Evolutionary conservation across 1,139 yeast genomes (phyloP).

Genomic region (Hemisphaericaspora subhashii): DNA sequence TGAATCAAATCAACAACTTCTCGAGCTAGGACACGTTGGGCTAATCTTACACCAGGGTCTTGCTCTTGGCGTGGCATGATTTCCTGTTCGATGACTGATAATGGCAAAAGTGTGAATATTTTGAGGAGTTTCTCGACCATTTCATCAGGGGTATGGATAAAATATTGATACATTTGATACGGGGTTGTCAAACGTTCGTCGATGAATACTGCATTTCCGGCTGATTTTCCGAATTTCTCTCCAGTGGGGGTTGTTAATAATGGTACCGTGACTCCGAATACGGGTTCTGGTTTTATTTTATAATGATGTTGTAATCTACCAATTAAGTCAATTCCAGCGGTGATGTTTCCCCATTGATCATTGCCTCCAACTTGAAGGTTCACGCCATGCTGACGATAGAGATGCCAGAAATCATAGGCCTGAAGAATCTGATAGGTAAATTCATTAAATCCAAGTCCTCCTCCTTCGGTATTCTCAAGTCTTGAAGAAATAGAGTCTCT

Average conservation of each 20-base stretch:
- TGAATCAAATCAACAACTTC: constrained; percentile 88
- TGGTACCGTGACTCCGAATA: constrained; percentile 88
- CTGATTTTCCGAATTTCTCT: constrained; percentile 94
- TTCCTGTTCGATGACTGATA: constrained; percentile 50
- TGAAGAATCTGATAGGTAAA: constrained; percentile 90
- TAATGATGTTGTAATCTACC: constrained; percentile 49
- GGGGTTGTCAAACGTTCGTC: constrained; percentile 72
- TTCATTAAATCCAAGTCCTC: constrained; percentile 90
- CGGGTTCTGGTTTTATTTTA: constrained; percentile 19
- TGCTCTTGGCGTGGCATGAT: constrained; percentile 52
- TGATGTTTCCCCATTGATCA: constrained; percentile 98
- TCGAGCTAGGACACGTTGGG: constrained; percentile 74
- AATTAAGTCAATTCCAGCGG: constrained; percentile 91
- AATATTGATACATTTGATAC: constrained; percentile 82
- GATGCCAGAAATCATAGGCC: constrained; percentile 90
- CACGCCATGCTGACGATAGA: constrained; percentile 60
- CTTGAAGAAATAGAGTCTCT: constrained; percentile 85
- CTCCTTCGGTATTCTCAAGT: constrained; percentile 50
- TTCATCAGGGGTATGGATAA: constrained; percentile 77
- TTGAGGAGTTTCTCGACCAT: constrained; percentile 69
- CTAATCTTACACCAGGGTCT: constrained; percentile 65
- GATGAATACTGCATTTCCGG: constrained; percentile 94
- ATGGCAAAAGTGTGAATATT: constrained; percentile 77
- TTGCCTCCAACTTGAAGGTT: constrained; percentile 90
- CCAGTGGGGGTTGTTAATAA: constrained; percentile 86